Evolutionary conservation across 2,329 filamentous ascomycete genomes (phyloP).

Genomic region (Pseudogymnoascus sp.): DNA sequence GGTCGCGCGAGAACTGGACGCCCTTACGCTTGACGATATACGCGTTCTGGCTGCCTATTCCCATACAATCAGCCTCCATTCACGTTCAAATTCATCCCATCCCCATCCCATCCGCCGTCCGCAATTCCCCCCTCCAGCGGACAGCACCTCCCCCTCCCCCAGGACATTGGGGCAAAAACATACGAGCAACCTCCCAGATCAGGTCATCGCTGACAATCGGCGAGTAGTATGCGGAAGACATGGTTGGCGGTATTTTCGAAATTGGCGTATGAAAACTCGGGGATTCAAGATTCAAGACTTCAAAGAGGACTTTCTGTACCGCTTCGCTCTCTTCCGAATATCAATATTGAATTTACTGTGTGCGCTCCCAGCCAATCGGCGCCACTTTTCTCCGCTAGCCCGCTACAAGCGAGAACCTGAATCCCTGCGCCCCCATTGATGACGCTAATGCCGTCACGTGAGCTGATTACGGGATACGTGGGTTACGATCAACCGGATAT

Average conservation of each 20-base stretch:
- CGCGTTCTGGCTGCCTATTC: constrained; percentile 73
- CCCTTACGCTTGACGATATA: constrained; percentile 91
- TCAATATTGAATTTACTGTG: constrained; percentile 3
- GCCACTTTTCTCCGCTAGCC: neutral
- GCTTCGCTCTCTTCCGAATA: neutral
- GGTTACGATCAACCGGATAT: neutral
- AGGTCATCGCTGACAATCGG: constrained; percentile 82
- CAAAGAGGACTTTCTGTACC: neutral
- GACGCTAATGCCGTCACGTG: neutral
- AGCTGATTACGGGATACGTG: neutral
- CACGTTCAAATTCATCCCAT: constrained; percentile 10
- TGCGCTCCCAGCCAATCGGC: constrained; percentile 10
- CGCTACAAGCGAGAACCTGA: neutral
- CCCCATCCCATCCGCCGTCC: constrained; percentile 2
- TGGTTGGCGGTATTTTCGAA: constrained; percentile 19
- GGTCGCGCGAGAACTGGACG: constrained; percentile 87
- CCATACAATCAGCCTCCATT: constrained; percentile 3
- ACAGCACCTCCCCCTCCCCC: neutral
- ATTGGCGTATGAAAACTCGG: neutral
- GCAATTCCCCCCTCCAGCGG: neutral
- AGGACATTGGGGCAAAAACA: constrained; percentile 37
- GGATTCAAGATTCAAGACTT: neutral
- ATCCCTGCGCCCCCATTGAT: neutral
- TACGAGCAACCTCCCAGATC: constrained; percentile 92
- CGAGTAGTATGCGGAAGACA: constrained; percentile 51